Evolutionary conservation across 768 basidiomycete species (phyloP), one percentile per base, ranked within the genome.

Genomic region (Cantharellus anzutake): DNA sequence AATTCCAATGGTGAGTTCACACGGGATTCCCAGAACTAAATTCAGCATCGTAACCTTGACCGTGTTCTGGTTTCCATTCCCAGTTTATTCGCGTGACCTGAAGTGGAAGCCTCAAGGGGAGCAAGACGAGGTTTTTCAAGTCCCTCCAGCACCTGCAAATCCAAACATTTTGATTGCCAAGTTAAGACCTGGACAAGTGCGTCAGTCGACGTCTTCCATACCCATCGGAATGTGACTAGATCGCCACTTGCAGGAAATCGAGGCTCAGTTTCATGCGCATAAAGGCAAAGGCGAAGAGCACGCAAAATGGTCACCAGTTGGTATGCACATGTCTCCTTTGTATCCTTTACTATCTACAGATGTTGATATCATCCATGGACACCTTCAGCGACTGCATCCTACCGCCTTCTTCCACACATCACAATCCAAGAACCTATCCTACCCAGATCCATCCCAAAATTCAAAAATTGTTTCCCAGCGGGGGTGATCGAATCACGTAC

Each of bases 221-320:
- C 56, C 40, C 41, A 14, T 41, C 38, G 14, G 35, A 57, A 14
- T 40, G 42, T 57, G 38, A 14, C 16, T 5, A 11, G 14, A 37
- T 37, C 20, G 35, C 16, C 14, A 14, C 40, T 16, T 5, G 37
- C 61, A 72, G 70, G 75, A 78, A 56, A 73, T 99, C 44, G 78
- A 87, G 48, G 79, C 88, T 73, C 85, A 91, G 66, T 66, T 93
- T 60, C 92, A 98, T 66, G 93, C 91, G 29, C 74, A 92, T 62
- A 98, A 98, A 66, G 87, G 90, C 11, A 80, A 88, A 14, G 92
- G 92, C 14, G 87, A 87, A 66, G 90, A 93, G 62, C 94, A 99
- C 66, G 92, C 96, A 52, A 99, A 99, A 69, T 99, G 88, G 69
- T 88, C 81, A 60, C 92, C 96, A 39, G 96, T 98, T 57, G 90